Base-by-base conservation (phyloP, 352 stramenopile species). In the Phytophthora constricta region DNA sequence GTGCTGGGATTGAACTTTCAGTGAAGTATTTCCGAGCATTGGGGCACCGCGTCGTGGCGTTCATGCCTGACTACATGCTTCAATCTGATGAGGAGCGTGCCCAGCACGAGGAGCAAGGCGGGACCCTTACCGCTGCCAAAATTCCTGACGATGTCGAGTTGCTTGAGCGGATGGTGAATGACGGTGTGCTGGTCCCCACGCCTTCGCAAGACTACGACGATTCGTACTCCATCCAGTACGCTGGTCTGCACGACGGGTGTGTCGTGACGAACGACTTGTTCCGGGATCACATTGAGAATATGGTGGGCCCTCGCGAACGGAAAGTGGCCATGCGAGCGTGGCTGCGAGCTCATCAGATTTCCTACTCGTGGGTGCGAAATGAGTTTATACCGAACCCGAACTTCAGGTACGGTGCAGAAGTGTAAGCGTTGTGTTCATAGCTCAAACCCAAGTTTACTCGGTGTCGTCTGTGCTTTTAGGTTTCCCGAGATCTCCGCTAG, bases 181-280 rank as follows among this genome's bases (percentile, higher is more conserved):
- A 91, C 48, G 89, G 90, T 1, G 59, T 92, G 5, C 39, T 97
- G 19, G 76, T 97, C 45, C 80, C 86, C 3, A 97, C 90, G 10
- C 90, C 90, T 4, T 71, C 89, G 13, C 87, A 95, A 46, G 90
- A 97, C 63, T 97, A 96, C 63, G 90, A 97, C 66, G 90, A 97
- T 62, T 89, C 87, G 41, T 97, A 97, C 73, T 95, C 89, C 78
- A 97, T 97, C 68, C 85, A 92, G 50, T 97, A 97, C 62, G 87
- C 87, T 33, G 80, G 80, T 11, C 70, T 81, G 28, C 77, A 96
- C 45, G 68, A 90, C 46, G 86, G 84, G 52, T 91, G 83, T 46
- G 74, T 97, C 19, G 84, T 97, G 33, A 96, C 86, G n/a, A 97
- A 97, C 58, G 90, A 97, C 48, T 71, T 95, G 20, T 97, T 92